Evolutionary conservation across 73 alveolate genomes (phyloP).

Genomic region (Tetrahymena thermophila): DNA sequence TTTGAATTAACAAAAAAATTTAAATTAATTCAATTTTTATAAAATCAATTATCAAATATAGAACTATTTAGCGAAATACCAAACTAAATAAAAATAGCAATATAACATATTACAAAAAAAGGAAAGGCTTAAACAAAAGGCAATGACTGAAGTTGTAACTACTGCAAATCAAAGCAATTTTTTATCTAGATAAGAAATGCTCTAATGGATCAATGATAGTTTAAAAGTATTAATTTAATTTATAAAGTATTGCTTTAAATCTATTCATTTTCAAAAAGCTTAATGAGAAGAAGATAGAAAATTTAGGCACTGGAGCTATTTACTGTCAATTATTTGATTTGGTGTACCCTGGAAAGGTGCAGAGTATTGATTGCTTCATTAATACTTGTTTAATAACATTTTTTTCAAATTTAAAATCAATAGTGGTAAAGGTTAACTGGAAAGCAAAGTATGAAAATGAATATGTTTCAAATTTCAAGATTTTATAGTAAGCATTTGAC

Average conservation of each 20-base stretch:
- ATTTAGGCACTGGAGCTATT: not conserved
- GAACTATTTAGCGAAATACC: not conserved
- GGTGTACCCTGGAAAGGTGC: not conserved
- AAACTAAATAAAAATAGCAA: no score
- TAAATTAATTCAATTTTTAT: not conserved
- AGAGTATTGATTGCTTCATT: not conserved
- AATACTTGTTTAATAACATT: not conserved
- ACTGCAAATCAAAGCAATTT: not conserved
- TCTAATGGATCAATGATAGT: not conserved
- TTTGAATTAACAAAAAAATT: not conserved
- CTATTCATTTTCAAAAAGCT: not conserved
- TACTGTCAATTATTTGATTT: not conserved
- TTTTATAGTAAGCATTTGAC: not conserved
- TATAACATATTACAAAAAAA: not conserved
- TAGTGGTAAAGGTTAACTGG: not conserved
- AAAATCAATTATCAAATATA: not conserved
- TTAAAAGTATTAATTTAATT: not conserved
- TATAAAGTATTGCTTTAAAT: not conserved
- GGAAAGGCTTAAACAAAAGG: not conserved
- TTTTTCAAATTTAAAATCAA: not conserved
- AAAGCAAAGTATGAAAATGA: not conserved
- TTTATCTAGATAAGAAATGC: not conserved
- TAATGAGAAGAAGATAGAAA: not conserved
- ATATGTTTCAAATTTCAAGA: not conserved
- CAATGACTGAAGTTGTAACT: not conserved